Evolutionary conservation across 2,329 filamentous ascomycete species (phyloP), one percentile per base, ranked within the genome.

Genomic region (Ilyonectria destructans): DNA sequence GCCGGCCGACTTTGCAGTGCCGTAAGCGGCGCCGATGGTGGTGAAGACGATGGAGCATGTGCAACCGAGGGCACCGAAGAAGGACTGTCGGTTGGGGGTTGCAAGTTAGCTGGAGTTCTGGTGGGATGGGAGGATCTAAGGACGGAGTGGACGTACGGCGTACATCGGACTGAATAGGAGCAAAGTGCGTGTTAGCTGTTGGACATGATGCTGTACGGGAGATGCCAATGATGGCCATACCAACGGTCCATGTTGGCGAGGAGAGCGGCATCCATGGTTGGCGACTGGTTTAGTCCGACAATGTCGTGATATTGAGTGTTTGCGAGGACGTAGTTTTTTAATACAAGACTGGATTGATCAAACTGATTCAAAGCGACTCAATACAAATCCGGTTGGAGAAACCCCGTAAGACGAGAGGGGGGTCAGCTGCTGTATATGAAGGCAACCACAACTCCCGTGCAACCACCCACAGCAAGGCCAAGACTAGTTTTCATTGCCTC

Each of bases 21-120:
- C 83, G 71, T 85, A 85, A 57, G 82, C 79, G 58, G 83, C 83
- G 58, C 83, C 86, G 55, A 88, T 77, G 76, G 85, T 86, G 73
- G 85, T 85, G 80, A 88, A 85, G 76, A 87, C 81, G 67, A 88
- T 87, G 77, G 86, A 81, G 46, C 79, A 79, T 33, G 78, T 74
- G 71, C 81, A 83, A 59, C 82, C 82, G 68, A 84, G 77, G 51
- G 81, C 81, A 43, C 82, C 81, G 70, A 84, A 83, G 74, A 83
- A 82, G 74, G 81, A 80, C 81, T 83, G 29, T 7, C 2, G n/a
- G 12, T 45, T 33, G 4, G 3, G 13, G 29, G 21, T 58, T 40
- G 21, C n/a, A 7, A 60, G 64, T 52, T 60, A 29, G 8, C n/a
- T 21, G n/a, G 51, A 4, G 51, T 15, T 54, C 26, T 17, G 6